These are phyloP conservation scores for Amanita jacksonii DNA, from an alignment of 768 basidiomycete species.

Conservation along the genomic window DNA sequence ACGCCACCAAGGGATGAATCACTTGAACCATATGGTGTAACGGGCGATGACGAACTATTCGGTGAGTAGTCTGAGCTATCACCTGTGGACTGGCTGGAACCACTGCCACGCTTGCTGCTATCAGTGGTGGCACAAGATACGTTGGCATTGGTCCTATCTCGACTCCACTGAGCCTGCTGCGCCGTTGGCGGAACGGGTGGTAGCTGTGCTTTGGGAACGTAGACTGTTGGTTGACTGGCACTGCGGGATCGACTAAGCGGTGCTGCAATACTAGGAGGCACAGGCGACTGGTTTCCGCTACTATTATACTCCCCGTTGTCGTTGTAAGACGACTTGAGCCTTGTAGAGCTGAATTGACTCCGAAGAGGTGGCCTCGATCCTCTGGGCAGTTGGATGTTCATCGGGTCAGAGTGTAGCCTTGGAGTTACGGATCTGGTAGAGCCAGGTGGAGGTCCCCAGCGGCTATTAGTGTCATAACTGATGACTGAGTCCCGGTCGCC, in stretches of 20 bases:
- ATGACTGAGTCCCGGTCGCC: slow-evolving; percentile 36
- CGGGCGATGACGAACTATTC: slow-evolving; percentile 76
- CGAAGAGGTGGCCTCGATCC: slow-evolving; percentile 30
- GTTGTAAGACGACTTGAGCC: slow-evolving; percentile 46
- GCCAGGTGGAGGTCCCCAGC: slow-evolving; percentile 26
- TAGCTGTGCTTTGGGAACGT: slow-evolving; percentile 44
- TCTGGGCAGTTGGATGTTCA: slow-evolving; percentile 24
- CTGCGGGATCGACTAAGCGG: slow-evolving; percentile 55
- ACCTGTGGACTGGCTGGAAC: slow-evolving; percentile 68
- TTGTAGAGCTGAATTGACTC: slow-evolving; percentile 64
- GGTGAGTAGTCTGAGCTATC: slow-evolving; percentile 81
- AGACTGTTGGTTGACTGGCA: slow-evolving; percentile 70
- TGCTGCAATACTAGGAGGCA: slow-evolving; percentile 14
- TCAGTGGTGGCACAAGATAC: slow-evolving; percentile 5
- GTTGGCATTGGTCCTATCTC: slow-evolving; percentile 11
- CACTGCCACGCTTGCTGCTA: slow-evolving; percentile 68
- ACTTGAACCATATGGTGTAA: slow-evolving; percentile 86
- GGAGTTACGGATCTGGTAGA: slow-evolving; percentile 32
- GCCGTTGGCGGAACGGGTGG: slow-evolving; percentile 41
- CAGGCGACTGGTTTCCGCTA: slow-evolving; percentile 24
- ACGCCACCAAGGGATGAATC: slow-evolving; percentile 65
- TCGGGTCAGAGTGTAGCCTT: slow-evolving; percentile 41
- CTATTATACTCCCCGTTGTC: slow-evolving; percentile 24
- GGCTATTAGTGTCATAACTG: not conserved
- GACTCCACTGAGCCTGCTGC: slow-evolving; percentile 33